Base-by-base conservation (phyloP, 164 flowering plant genomes). In the Brasenia schreberi region DNA sequence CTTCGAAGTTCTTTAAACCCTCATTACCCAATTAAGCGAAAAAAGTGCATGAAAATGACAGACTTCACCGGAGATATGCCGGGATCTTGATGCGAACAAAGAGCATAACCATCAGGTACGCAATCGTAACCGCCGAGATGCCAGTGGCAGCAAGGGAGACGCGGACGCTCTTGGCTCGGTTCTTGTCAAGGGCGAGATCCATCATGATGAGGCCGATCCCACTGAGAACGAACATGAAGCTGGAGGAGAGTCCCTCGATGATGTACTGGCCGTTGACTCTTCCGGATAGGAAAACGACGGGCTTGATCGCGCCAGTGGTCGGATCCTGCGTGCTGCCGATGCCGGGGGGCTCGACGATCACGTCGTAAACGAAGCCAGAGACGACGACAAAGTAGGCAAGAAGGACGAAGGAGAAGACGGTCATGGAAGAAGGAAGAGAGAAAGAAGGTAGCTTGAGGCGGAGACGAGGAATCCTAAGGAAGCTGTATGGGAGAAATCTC, bases 221-320 rank as follows among this genome's bases (percentile, higher is more conserved):
- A 27, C 98, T 97, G 19, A 94, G 83, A n/a, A 94, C 83, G 74
- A 94, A 94, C 98, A 94, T 94, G 84, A 89, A 94, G 0, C 98
- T 97, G 5, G 97, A 89, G 1, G 96, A 89, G 14, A 94, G 87
- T 0, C 98, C 98, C 65, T 94, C 98, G 66, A 94, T 89, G 67
- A 94, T 94, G 83, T 94, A 94, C 92, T 94, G 98, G 1, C 97
- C 97, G 71, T 94, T 94, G 77, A 94, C 97, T 4, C 97, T 83
- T 16, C 98, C 98, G 16, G 90, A 78, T 0, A 91, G 69, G 77
- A 94, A 94, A 16, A 94, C 97, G 59, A 94, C 92, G 18, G 98
- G 98, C 7, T 79, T 77, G 49, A 89, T 90, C 49, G 95, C 64
- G 0, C 98, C 98, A 65, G 98, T 85, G 71, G 18, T 64, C 19